phyloP scores from a whole-genome alignment of 768 basidiomycete genomes.

The Russula brevipes region DNA sequence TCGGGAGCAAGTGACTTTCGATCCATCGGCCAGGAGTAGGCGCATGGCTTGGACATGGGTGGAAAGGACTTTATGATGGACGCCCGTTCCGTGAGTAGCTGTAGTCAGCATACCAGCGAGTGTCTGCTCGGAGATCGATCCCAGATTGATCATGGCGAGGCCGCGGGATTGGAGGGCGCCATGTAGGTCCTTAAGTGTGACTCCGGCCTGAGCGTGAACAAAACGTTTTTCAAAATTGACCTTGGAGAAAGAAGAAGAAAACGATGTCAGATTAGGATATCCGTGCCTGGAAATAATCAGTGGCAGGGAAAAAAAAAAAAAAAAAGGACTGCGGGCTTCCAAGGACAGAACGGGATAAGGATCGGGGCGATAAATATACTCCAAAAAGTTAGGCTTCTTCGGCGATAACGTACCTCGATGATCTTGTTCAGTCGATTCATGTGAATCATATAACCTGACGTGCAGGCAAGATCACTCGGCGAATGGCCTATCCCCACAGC shows the following conservation, averaged over 20 bases:
- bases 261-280: constrained; percentile 23
- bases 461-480: constrained; percentile 91
- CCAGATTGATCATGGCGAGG: constrained; percentile 87
- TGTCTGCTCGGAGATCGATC: constrained; percentile 95
- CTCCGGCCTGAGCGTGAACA: constrained; percentile 71
- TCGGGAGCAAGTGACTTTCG: constrained; percentile 61
- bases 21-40: constrained; percentile 72
- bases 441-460: constrained; percentile 77
- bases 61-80: constrained; percentile 73
- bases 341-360: constrained; percentile 1
- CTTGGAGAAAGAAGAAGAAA: constrained; percentile 36
- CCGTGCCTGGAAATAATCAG: constrained; percentile 14
- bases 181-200: constrained; percentile 73
- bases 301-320: not conserved
- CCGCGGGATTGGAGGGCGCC: constrained; percentile 53
- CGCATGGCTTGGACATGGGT: constrained; percentile 72
- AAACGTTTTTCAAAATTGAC: constrained; percentile 62
- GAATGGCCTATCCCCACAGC: constrained; percentile 90
- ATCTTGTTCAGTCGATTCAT: constrained; percentile 68
- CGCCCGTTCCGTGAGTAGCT: constrained; percentile 91
- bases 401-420: constrained; percentile 58
- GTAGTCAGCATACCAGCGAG: constrained; percentile 90
- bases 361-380: not conserved
- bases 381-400: constrained; percentile 14
- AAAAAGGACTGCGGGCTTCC: constrained; percentile 1